These are phyloP conservation scores for Sinapis alba DNA, from an alignment of 441 rosid genomes.

Conservation along the genomic window DNA sequence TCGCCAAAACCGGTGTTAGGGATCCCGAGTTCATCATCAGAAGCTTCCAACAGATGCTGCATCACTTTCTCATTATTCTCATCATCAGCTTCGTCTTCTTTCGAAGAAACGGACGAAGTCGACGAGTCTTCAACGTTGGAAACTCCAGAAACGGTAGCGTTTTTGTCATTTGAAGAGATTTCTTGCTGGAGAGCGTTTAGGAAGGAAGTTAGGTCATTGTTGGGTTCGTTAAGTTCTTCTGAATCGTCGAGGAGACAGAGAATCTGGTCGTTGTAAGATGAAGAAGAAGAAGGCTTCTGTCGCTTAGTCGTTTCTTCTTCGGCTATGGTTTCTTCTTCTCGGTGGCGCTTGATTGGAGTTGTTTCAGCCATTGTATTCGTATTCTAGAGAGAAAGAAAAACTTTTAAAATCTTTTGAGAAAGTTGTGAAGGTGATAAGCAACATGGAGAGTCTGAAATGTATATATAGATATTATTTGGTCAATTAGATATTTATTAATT, in stretches of 20 bases:
- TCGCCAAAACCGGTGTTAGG: conserved; percentile 48
- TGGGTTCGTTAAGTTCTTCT: conserved; percentile 52
- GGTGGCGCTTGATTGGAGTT: conserved; percentile 48
- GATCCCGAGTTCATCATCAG: conserved; percentile 87
- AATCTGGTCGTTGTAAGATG: conserved; percentile 45
- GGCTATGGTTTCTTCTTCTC: conserved; percentile 44
- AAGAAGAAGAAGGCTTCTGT: conserved; percentile 31
- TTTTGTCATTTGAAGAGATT: conserved; percentile 43
- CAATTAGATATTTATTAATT: too few species aligned
- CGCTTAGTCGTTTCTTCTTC: conserved; percentile 51
- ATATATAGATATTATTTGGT: conserved; percentile 22
- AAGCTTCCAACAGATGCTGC: conserved; percentile 77
- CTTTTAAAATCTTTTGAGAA: conserved; percentile 14
- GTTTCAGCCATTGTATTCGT: conserved; percentile 26
- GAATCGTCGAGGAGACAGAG: conserved; percentile 63
- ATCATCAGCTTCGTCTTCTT: conserved; percentile 42
- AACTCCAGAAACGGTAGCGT: background rate
- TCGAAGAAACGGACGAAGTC: conserved; percentile 32
- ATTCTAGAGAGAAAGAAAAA: background rate
- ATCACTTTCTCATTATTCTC: conserved; percentile 54
- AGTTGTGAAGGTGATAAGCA: conserved; percentile 14
- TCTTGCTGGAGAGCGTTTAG: conserved; percentile 63
- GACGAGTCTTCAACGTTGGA: conserved; percentile 35
- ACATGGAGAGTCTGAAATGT: conserved; percentile 22
- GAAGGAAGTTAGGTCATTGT: conserved; percentile 54